A percentile compares a stretch with the other conserved stretches of the same genome.
phyloP scores from a whole-genome alignment of 192 early-diverging fungal genomes.

The Jimgerdemannia flammicorona region DNA sequence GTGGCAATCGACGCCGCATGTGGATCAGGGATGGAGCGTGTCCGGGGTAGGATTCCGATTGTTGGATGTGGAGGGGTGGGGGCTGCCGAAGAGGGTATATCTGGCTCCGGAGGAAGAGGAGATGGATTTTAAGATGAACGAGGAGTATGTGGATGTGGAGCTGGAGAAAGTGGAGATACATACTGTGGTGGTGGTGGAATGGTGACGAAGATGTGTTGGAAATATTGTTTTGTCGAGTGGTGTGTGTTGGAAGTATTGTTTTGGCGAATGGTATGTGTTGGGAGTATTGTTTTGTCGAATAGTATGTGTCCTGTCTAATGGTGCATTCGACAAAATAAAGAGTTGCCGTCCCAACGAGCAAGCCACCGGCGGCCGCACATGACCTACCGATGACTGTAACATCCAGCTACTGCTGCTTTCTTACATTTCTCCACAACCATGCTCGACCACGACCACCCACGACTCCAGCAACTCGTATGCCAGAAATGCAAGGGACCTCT shows the following conservation, averaged over 20 bases:
- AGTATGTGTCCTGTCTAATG: too few relatives aligned
- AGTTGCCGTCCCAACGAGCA: too few relatives aligned
- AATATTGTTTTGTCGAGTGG: too few relatives aligned
- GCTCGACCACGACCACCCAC: not conserved
- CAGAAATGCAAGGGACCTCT: conserved; percentile 62
- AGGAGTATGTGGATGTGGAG: not conserved
- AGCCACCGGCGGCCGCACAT: too few relatives aligned
- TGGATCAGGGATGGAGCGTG: not conserved
- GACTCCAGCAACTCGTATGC: conserved; percentile 40
- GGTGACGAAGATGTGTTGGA: not conserved
- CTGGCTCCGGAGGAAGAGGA: not conserved
- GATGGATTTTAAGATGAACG: not conserved
- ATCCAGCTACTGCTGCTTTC: too few relatives aligned
- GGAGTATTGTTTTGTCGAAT: too few relatives aligned
- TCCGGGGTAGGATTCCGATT: not conserved
- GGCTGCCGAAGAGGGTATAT: not conserved
- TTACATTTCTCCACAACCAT: not conserved
- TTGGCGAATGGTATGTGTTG: too few relatives aligned
- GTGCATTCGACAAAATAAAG: too few relatives aligned
- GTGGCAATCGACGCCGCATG: not conserved
- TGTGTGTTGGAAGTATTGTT: too few relatives aligned
- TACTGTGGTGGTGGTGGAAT: not conserved
- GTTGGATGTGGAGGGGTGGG: not conserved
- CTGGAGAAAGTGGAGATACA: not conserved
- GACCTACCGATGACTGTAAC: too few relatives aligned